Evolutionary conservation across 179 eudicot genomes (phyloP).

Genomic region (Spergularia azorica): DNA sequence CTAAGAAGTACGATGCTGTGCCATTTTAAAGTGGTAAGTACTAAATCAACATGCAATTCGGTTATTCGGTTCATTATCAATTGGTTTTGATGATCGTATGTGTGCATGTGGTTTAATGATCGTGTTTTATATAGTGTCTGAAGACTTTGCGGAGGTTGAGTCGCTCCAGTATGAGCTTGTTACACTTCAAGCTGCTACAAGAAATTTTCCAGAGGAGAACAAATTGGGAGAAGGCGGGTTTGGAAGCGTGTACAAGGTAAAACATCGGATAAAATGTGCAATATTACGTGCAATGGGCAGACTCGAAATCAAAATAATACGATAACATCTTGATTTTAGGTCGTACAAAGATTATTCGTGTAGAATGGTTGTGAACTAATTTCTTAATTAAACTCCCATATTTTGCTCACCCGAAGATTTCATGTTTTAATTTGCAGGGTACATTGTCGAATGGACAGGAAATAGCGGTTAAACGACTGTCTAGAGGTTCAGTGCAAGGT

Average conservation of each 20-base stretch:
- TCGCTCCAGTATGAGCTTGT: constrained; percentile 32
- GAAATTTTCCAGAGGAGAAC: constrained; percentile 37
- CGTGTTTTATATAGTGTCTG: neutral
- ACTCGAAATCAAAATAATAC: too few relatives aligned
- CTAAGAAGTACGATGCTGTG: constrained; percentile 12
- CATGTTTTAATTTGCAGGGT: constrained; percentile 17
- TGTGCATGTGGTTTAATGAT: too few relatives aligned
- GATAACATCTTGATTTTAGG: too few relatives aligned
- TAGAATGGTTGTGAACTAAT: neutral
- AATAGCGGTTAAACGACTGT: constrained; percentile 43
- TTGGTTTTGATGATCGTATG: neutral
- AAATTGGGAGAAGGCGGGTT: constrained; percentile 55
- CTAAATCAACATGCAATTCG: too few relatives aligned
- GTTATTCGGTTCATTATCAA: too few relatives aligned
- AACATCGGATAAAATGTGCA: neutral
- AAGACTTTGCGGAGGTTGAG: constrained; percentile 26
- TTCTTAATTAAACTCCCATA: too few relatives aligned
- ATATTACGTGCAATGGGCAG: too few relatives aligned
- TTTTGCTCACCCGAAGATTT: too few relatives aligned
- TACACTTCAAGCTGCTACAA: constrained; percentile 37
- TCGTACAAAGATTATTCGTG: too few relatives aligned
- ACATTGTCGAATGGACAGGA: constrained; percentile 25
- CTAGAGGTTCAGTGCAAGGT: constrained; percentile 35
- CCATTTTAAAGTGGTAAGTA: constrained; percentile 15
- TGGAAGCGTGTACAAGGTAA: constrained; percentile 53